Conservation (phyloP, 2,329 filamentous ascomycete genomes). For the Magnaporthiopsis poae region DNA sequence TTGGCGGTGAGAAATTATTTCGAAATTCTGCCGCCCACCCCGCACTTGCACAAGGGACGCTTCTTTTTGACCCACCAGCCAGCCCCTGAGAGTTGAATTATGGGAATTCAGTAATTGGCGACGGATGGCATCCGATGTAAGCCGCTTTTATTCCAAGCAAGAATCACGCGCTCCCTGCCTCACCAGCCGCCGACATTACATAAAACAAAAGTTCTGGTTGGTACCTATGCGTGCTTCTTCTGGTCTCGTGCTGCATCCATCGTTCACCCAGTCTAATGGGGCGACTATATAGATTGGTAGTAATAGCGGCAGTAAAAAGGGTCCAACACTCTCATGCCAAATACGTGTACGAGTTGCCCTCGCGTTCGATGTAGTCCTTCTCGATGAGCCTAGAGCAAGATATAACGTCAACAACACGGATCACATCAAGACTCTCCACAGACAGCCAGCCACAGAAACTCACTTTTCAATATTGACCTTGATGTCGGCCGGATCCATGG, state of each 20-base stretch:
- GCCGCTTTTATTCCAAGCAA: too few relatives aligned
- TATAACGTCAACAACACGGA: too few relatives aligned
- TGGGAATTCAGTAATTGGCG: too few relatives aligned
- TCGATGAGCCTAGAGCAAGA: slow-evolving; percentile 61
- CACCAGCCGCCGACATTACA: too few relatives aligned
- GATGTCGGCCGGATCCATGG: slow-evolving; percentile 75
- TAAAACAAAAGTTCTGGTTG: too few relatives aligned
- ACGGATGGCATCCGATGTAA: too few relatives aligned
- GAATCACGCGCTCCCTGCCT: too few relatives aligned
- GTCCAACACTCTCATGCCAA: slow-evolving; percentile 41
- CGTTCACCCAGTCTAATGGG: background rate
- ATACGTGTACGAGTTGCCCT: slow-evolving; percentile 62
- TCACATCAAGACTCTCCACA: too few relatives aligned
- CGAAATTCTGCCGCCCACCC: background rate
- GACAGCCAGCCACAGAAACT: slow-evolving; percentile 23
- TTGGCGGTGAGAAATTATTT: background rate
- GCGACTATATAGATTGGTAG: background rate
- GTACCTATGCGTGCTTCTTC: background rate
- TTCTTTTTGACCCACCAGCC: too few relatives aligned
- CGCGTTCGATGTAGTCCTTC: slow-evolving; percentile 83
- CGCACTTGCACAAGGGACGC: background rate
- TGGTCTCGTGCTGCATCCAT: background rate
- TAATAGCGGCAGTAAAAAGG: background rate
- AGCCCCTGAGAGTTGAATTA: too few relatives aligned
- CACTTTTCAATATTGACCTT: slow-evolving; percentile 96